Conservation (phyloP, 192 early-diverging fungal species). For the Coemansia sp. region DNA sequence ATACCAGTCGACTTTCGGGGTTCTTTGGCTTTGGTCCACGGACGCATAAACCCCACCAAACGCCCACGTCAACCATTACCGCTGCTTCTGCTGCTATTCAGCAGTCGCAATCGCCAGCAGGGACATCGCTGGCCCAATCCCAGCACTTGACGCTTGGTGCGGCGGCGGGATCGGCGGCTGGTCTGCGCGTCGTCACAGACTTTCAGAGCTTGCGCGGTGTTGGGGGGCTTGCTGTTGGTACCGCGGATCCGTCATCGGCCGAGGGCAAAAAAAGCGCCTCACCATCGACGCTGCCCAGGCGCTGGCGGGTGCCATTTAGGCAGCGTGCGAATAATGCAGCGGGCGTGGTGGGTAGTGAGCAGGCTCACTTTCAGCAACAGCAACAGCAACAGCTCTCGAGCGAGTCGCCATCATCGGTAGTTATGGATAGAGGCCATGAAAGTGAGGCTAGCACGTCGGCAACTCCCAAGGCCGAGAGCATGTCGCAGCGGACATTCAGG, state of each 20-base stretch:
- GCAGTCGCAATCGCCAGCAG: slow-evolving; percentile 7
- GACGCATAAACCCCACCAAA: background rate
- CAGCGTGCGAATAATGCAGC: slow-evolving; percentile 16
- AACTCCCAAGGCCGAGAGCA: background rate
- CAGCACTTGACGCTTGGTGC: background rate
- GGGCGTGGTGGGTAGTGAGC: background rate
- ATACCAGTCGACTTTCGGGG: slow-evolving; percentile 42
- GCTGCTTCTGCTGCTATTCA: no score
- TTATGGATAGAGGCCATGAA: slow-evolving; percentile 1
- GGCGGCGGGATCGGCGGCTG: background rate
- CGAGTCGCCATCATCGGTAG: background rate
- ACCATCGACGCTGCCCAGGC: slow-evolving; percentile 29
- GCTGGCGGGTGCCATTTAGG: slow-evolving; percentile 52
- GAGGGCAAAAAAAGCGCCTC: slow-evolving; percentile 41
- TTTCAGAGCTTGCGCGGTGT: slow-evolving; percentile 28
- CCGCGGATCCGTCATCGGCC: slow-evolving; percentile 17
- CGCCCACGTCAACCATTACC: background rate
- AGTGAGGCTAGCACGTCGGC: slow-evolving; percentile 10
- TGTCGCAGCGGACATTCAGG: slow-evolving; percentile 8
- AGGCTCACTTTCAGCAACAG: slow-evolving; percentile 10
- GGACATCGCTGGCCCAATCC: no score
- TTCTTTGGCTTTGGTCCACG: slow-evolving; percentile 53
- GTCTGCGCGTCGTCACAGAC: slow-evolving; percentile 45
- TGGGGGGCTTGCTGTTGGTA: background rate
- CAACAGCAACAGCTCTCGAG: no score